Percentiles rank a stretch among this genome's conserved stretches.
phyloP scores from a whole-genome alignment of 345 rosid genomes.

The Camelina neglecta region DNA sequence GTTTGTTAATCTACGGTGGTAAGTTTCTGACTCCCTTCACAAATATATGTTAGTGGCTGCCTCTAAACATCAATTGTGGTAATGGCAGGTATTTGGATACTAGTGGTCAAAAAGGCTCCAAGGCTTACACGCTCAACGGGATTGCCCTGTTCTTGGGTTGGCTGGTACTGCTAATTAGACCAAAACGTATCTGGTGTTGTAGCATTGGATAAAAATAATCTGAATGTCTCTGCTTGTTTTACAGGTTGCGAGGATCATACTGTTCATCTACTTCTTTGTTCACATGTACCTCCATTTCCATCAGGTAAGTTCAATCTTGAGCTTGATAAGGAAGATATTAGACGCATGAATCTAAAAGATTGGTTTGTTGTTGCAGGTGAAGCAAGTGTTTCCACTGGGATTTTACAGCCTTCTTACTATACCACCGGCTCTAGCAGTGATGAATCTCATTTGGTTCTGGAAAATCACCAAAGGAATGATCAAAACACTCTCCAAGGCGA shows the following conservation, averaged over 20 bases:
- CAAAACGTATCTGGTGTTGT: slow-evolving; percentile 7
- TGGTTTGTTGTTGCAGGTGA: slow-evolving; percentile 53
- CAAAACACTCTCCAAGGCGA: slow-evolving; percentile 66
- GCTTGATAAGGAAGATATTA: not conserved
- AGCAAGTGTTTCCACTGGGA: slow-evolving; percentile 66
- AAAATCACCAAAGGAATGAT: slow-evolving; percentile 77
- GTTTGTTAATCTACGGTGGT: slow-evolving; percentile 89
- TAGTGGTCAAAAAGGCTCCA: slow-evolving; percentile 71
- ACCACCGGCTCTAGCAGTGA: slow-evolving; percentile 51
- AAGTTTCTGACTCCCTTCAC: slow-evolving; percentile 10
- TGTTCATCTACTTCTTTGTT: slow-evolving; percentile 67
- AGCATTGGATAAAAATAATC: not conserved
- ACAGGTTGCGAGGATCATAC: slow-evolving; percentile 74
- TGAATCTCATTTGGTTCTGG: slow-evolving; percentile 84
- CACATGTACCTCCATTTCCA: slow-evolving; percentile 72
- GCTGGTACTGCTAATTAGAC: slow-evolving; percentile 62
- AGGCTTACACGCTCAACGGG: slow-evolving; percentile 65
- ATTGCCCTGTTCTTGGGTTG: slow-evolving; percentile 77
- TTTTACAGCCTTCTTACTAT: slow-evolving; percentile 68
- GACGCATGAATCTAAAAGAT: not conserved
- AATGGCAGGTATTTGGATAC: slow-evolving; percentile 74
- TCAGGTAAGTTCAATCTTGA: slow-evolving; percentile 53
- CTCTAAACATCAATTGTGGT: not conserved
- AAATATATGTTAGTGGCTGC: not conserved
- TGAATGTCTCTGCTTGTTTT: slow-evolving; percentile 26